Conservation (phyloP, 768 basidiomycete species). For the Hysterangium stoloniferum region DNA sequence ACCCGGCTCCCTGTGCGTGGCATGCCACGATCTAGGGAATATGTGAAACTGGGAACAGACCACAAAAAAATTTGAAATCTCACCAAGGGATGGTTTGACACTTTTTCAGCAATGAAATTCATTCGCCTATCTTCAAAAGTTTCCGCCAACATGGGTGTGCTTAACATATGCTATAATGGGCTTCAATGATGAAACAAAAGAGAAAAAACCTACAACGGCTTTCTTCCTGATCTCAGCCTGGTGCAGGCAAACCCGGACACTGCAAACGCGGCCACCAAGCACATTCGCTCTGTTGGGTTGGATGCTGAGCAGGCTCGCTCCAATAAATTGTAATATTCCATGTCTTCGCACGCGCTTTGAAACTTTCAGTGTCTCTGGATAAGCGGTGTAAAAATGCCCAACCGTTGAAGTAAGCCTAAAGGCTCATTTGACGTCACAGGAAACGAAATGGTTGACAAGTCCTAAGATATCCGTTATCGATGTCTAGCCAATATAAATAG, state of each 20-base stretch:
- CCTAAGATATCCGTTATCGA: conserved; percentile 33
- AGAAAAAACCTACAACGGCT: conserved; percentile 65
- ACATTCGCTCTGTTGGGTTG: conserved; percentile 61
- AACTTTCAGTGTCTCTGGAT: conserved; percentile 43
- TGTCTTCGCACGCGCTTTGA: too few relatives aligned
- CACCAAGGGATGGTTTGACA: conserved; percentile 60
- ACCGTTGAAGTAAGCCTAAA: conserved; percentile 70
- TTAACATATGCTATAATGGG: conserved; percentile 23
- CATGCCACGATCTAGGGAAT: conserved; percentile 52
- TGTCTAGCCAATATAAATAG: not conserved
- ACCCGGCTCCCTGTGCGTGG: conserved; percentile 72
- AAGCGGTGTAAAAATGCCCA: conserved; percentile 15
- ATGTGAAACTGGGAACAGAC: conserved; percentile 26
- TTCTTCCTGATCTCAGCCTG: conserved; percentile 69
- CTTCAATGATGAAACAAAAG: not conserved
- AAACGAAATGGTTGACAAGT: conserved; percentile 72
- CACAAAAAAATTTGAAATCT: not conserved
- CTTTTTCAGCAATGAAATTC: conserved; percentile 83
- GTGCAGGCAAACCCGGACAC: conserved; percentile 81
- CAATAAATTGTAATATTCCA: conserved; percentile 72
- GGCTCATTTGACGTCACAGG: conserved; percentile 93
- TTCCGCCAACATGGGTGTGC: conserved; percentile 84
- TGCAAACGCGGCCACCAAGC: conserved; percentile 76
- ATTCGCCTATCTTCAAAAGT: conserved; percentile 79
- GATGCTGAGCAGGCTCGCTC: conserved; percentile 48